A percentile compares a stretch with the other conserved stretches of the same genome.
Conservation (phyloP, 208 protist genomes). For the Sergeia podlipaevii region DNA sequence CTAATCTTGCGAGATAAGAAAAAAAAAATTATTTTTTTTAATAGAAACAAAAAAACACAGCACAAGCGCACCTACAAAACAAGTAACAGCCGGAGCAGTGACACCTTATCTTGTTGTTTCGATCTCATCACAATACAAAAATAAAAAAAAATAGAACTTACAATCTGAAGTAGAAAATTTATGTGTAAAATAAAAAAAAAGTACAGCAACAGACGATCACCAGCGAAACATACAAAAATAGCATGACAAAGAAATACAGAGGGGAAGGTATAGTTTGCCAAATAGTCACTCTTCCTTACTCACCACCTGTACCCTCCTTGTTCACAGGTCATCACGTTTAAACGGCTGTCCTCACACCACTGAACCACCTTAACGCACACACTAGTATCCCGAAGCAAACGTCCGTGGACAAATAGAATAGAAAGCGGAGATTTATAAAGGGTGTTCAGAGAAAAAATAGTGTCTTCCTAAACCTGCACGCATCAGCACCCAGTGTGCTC, state of each 20-base stretch:
- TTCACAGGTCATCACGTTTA: too few relatives aligned
- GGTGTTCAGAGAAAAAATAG: neutral
- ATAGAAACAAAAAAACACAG: constrained; percentile 4
- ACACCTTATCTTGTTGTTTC: too few relatives aligned
- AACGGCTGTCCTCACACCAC: too few relatives aligned
- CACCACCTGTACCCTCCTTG: too few relatives aligned
- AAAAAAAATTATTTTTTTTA: constrained; percentile 17
- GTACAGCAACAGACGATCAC: neutral
- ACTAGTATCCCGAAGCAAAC: constrained; percentile 1
- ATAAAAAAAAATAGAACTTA: constrained; percentile 13
- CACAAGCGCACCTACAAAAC: neutral
- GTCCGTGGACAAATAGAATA: constrained; percentile 3
- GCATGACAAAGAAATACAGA: neutral
- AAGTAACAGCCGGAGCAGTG: too few relatives aligned
- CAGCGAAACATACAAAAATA: neutral
- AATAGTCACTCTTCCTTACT: too few relatives aligned
- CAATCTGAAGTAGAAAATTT: neutral
- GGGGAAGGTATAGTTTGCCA: neutral
- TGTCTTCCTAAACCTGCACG: neutral
- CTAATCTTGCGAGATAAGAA: constrained; percentile 2
- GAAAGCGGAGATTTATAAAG: neutral
- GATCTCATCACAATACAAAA: too few relatives aligned
- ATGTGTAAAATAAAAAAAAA: neutral
- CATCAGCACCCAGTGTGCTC: neutral
- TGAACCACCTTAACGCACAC: constrained; percentile 15